These are phyloP conservation scores for Postia placenta DNA, from an alignment of 768 basidiomycete genomes.

Conservation along the genomic window DNA sequence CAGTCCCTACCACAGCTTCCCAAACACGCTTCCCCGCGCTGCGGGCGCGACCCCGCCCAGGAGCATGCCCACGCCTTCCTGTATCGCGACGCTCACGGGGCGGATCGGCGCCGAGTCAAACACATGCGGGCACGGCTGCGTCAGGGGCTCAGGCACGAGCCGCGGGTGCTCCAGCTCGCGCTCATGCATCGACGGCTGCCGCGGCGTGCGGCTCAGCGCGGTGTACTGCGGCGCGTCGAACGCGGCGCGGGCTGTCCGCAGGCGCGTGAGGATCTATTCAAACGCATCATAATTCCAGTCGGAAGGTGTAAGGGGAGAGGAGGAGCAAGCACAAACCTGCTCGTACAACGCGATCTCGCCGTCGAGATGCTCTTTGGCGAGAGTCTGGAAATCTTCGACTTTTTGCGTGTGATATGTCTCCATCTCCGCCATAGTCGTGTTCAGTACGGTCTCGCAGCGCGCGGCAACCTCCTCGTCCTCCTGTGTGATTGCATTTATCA, in stretches of 20 bases:
- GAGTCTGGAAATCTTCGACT: conserved; percentile 53
- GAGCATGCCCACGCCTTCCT: conserved; percentile 64
- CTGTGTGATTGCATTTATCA: conserved; percentile 25
- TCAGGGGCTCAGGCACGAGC: conserved; percentile 41
- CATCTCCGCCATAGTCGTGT: conserved; percentile 86
- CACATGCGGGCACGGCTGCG: conserved; percentile 74
- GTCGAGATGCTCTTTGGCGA: conserved; percentile 67
- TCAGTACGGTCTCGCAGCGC: conserved; percentile 83
- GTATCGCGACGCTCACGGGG: conserved; percentile 69
- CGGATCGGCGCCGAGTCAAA: conserved; percentile 72
- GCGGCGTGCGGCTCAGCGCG: conserved; percentile 41
- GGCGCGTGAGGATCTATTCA: conserved; percentile 47
- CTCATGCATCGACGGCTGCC: conserved; percentile 71
- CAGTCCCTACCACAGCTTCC: conserved; percentile 58
- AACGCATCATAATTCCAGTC: background rate
- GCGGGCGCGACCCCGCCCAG: conserved; percentile 32
- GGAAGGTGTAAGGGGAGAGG: background rate
- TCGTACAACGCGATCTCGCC: conserved; percentile 74
- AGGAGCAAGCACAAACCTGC: conserved; percentile 35
- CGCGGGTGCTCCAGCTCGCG: conserved; percentile 57
- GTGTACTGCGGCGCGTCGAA: conserved; percentile 47
- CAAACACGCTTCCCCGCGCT: conserved; percentile 49
- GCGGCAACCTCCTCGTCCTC: conserved; percentile 58
- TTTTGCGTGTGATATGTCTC: conserved; percentile 75
- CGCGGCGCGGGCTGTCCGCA: conserved; percentile 47